Conservation (phyloP, 1,139 yeast genomes). For the Candida tropicalis region DNA sequence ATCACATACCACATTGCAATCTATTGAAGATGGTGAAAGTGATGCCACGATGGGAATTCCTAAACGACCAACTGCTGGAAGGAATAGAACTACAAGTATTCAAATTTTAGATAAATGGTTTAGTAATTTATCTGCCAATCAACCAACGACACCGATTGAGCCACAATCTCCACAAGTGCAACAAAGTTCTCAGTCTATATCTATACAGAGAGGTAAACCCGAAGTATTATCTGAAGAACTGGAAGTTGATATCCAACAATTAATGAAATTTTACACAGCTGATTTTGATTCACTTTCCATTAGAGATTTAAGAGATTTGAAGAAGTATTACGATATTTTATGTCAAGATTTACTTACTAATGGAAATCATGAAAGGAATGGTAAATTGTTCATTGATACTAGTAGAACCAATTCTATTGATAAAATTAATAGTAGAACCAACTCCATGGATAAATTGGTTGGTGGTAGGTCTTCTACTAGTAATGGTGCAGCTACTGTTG, state of each 20-base stretch:
- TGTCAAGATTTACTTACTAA: conserved; percentile 22
- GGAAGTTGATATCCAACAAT: conserved; percentile 22
- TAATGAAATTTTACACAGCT: conserved; percentile 34
- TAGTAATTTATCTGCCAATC: conserved; percentile 27
- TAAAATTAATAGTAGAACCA: conserved; percentile 11
- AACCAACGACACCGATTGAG: conserved; percentile 6
- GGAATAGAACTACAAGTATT: conserved; percentile 41
- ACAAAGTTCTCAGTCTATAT: conserved; percentile 2
- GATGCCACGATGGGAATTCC: conserved; percentile 11
- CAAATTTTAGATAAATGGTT: conserved; percentile 52
- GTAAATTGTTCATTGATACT: conserved; percentile 10
- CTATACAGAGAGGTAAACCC: conserved; percentile 5
- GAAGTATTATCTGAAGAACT: conserved; percentile 18
- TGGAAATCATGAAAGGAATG: conserved; percentile 10
- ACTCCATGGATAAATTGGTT: conserved; percentile 12
- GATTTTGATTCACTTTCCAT: conserved; percentile 43
- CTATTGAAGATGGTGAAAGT: conserved; percentile 31
- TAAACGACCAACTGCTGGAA: conserved; percentile 26
- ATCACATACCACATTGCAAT: conserved; percentile 35
- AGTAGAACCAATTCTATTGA: conserved; percentile 13
- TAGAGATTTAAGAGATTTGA: conserved; percentile 37
- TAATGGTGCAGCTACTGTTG: no score
- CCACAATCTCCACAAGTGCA: conserved; percentile 1
- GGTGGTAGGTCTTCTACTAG: no score
- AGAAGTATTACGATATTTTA: conserved; percentile 40